phyloP scores from a whole-genome alignment of 2,329 filamentous ascomycete genomes.

The Cladophialophora exuberans region DNA sequence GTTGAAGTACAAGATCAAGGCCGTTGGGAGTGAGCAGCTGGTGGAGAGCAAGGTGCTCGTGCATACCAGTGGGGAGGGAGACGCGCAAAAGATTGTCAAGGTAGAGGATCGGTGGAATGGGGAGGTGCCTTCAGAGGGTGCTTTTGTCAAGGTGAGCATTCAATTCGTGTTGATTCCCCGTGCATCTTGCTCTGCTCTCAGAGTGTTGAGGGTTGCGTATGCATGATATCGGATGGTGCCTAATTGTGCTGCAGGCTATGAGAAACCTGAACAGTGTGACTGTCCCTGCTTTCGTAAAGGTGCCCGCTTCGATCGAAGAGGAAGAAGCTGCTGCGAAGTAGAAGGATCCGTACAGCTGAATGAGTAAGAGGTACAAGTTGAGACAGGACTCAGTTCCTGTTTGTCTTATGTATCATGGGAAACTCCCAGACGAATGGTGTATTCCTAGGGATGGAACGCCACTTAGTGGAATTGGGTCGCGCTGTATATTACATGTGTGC shows the following conservation, averaged over 20 bases:
- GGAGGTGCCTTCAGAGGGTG: conserved; percentile 51
- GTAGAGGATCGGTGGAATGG: conserved; percentile 62
- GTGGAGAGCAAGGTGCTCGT: conserved; percentile 56
- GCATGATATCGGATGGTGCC: no score
- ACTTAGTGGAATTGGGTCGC: no score
- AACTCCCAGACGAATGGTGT: no score
- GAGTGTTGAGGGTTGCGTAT: no score
- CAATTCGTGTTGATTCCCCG: background rate
- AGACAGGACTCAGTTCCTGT: background rate
- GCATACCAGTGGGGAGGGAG: conserved; percentile 40
- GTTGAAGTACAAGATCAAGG: conserved; percentile 57
- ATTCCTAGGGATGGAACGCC: no score
- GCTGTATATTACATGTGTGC: no score
- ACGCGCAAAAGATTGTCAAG: conserved; percentile 52
- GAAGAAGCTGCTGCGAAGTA: conserved; percentile 18
- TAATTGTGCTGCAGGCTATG: conserved; percentile 16
- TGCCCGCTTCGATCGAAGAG: conserved; percentile 29
- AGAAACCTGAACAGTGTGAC: conserved; percentile 29
- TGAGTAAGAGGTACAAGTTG: background rate
- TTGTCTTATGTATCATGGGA: background rate
- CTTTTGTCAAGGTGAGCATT: conserved; percentile 56
- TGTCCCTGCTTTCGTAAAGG: conserved; percentile 22
- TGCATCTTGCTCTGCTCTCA: background rate
- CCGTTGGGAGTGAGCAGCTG: conserved; percentile 54
- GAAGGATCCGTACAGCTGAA: background rate